Percentiles rank a stretch among this genome's conserved stretches.
Evolutionary conservation across 371 early-diverging fungal genomes (phyloP).

Genomic region (Mortierella sp.): DNA sequence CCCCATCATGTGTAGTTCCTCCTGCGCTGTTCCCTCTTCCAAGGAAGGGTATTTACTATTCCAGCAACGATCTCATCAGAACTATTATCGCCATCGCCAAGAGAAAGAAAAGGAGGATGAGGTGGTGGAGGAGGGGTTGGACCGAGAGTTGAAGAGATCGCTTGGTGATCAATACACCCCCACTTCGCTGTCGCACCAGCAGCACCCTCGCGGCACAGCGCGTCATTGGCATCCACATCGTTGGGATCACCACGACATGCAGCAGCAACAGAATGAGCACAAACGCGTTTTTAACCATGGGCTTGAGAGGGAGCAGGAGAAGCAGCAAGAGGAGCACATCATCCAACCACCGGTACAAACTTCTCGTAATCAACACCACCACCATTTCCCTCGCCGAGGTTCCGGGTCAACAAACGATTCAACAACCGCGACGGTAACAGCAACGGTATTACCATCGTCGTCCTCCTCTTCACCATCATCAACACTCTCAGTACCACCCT

Average conservation of each 20-base stretch:
- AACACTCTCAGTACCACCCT: not conserved
- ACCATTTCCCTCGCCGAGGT: not conserved
- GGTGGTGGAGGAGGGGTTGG: not conserved
- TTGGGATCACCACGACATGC: not conserved
- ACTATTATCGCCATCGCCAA: not conserved
- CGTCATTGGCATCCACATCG: not conserved
- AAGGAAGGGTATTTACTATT: not conserved
- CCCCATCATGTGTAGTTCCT: slow-evolving; percentile 31
- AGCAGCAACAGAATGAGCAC: not conserved
- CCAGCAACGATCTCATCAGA: not conserved
- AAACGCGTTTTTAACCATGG: not conserved
- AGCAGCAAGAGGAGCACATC: not conserved
- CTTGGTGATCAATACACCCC: not conserved
- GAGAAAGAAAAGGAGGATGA: not conserved
- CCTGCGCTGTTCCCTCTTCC: not conserved
- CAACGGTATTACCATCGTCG: not conserved
- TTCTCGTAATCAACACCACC: not conserved
- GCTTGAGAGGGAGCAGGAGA: not conserved
- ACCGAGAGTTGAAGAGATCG: not conserved
- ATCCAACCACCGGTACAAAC: not conserved
- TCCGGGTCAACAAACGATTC: not conserved
- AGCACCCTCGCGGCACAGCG: slow-evolving; percentile 2
- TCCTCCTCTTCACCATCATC: not conserved
- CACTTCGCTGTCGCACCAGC: slow-evolving; percentile 1
- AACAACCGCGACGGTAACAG: not conserved